Percentiles rank a stretch among this genome's conserved stretches.
phyloP scores from a whole-genome alignment of 768 basidiomycete species.

The Kwoniella sp. region DNA sequence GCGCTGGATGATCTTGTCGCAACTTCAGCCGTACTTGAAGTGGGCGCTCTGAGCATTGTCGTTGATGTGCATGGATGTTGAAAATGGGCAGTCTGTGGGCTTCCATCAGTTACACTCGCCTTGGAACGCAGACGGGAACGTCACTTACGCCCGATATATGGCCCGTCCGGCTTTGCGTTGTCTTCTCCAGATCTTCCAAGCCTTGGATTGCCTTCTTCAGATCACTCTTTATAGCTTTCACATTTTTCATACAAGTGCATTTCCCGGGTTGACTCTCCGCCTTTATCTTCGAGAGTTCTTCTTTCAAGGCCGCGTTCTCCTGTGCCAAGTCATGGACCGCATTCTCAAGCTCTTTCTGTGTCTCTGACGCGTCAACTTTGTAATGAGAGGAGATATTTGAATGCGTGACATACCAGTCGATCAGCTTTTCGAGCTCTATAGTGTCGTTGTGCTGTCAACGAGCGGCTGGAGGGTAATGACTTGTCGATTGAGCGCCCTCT shows the following conservation, averaged over 20 bases:
- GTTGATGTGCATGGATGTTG: neutral
- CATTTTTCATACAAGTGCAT: neutral
- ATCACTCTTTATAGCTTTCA: neutral
- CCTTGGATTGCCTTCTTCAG: neutral
- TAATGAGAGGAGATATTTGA: neutral
- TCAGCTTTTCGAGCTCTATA: constrained; percentile 1
- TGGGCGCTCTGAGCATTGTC: too few species aligned
- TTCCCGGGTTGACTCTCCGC: neutral
- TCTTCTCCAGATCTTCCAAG: neutral
- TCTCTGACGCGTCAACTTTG: neutral
- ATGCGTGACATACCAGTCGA: neutral
- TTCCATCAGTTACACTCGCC: neutral
- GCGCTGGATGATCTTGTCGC: too few species aligned
- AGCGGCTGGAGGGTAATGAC: neutral
- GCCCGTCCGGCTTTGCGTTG: too few species aligned
- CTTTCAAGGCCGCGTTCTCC: neutral
- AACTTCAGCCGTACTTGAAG: too few species aligned
- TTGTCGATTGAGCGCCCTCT: constrained; percentile 1
- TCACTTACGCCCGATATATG: too few species aligned
- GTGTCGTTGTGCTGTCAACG: neutral
- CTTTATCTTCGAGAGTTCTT: neutral
- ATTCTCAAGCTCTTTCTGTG: neutral
- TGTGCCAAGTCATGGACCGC: neutral
- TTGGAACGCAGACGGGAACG: too few species aligned
- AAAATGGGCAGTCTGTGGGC: too few species aligned